A percentile compares a stretch with the other conserved stretches of the same genome.
These are phyloP conservation scores for Penicillium sp. DNA, from an alignment of 2,329 filamentous ascomycete genomes.

Conservation along the genomic window DNA sequence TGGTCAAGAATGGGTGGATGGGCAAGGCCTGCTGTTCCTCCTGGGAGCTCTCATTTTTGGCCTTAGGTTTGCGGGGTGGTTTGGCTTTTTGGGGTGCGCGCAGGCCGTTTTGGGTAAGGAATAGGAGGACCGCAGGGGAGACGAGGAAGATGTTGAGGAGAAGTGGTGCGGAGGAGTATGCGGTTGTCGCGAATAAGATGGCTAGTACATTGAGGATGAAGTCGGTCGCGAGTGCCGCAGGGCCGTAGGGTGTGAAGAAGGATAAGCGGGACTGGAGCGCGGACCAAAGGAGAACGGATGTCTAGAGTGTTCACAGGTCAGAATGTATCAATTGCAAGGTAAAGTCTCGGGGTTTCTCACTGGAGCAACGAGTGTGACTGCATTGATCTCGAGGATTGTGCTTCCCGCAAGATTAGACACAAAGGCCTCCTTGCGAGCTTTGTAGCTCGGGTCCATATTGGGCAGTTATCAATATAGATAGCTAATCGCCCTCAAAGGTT, in stretches of 20 bases:
- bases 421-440: constrained; percentile 89
- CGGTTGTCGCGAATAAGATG: constrained; percentile 78
- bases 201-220: constrained; percentile 82
- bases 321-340: not conserved
- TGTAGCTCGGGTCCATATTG: constrained; percentile 62
- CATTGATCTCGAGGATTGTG: constrained; percentile 78
- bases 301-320: constrained; percentile 49
- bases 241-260: constrained; percentile 75
- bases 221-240: constrained; percentile 69
- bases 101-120: constrained; percentile 39
- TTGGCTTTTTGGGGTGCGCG: constrained; percentile 35
- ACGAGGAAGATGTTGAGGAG: constrained; percentile 73
- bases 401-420: constrained; percentile 89
- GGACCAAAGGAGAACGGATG: constrained; percentile 82
- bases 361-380: constrained; percentile 78
- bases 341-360: constrained; percentile 53
- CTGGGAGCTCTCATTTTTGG: constrained; percentile 21
- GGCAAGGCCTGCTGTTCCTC: constrained; percentile 57
- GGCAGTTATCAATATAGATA: not conserved
- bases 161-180: constrained; percentile 73
- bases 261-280: constrained; percentile 77
- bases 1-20: constrained; percentile 86
- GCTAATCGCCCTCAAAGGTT: not conserved
- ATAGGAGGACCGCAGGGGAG: constrained; percentile 65
- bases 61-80: constrained; percentile 26